Evolutionary conservation across 2,329 filamentous ascomycete genomes (phyloP), one percentile per base, ranked within the genome.

Genomic region (Berkeleyomyces basicola): DNA sequence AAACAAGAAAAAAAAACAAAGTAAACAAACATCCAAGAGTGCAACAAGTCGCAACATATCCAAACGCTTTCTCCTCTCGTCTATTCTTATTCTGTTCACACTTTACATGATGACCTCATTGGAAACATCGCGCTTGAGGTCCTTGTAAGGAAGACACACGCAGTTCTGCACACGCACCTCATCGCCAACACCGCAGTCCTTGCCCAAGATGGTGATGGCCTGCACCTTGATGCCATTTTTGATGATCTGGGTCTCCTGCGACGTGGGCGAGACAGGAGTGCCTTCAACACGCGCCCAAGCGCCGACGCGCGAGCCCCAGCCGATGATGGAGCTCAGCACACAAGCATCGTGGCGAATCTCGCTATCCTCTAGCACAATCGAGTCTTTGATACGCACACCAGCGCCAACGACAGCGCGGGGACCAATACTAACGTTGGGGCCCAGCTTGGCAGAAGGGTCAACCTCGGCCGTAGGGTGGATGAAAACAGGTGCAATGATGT

Each of bases 141-240:
- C 93, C 82, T 99, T 99, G 76, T 91, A 96, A 7, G 93, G 93
- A 77, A 99, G 76, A 77, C 93, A 97, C 65, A 99, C 85, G 73
- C 93, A 99, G 77, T 99, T 97, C 78, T 97, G 92, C 69, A 99
- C 90, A 66, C 90, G 84, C 9, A 97, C 86, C 75, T 97, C 93
- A 70, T 99, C 93, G 3, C 87, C 90, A 39, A 97, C 93, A 63
- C 79, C 83, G 71, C 92, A 97, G 74, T 99, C 93, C 79, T 97
- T 96, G 72, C 92, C 92, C 66, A 99, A 75, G 68, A 97, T 99
- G 57, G 92, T 97, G 71, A 97, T 93, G 74, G 90, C 95, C 79
- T 97, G 93, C 60, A 99, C 93, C 80, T 97, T 97, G 74, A 97
- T 85, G 60, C 93, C 93, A 70, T 96, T 95, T 83, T 96, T 97